Percentiles rank a stretch among this genome's conserved stretches.
Conservation (phyloP, 768 basidiomycete genomes). For the Butyriboletus loyo region DNA sequence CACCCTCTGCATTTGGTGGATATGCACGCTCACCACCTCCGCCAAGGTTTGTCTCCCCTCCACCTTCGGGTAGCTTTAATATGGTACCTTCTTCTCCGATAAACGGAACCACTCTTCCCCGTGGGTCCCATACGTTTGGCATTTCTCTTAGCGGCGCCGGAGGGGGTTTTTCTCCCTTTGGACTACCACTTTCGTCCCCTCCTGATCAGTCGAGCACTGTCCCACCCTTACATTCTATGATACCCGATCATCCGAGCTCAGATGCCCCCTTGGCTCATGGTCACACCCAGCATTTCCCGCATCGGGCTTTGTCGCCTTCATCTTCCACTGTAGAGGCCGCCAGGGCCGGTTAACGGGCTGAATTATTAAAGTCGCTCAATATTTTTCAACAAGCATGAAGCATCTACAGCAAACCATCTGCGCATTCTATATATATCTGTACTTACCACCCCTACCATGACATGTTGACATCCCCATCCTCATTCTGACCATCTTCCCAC, state of each 20-base stretch:
- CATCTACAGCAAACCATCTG: constrained; percentile 39
- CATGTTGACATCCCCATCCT: constrained; percentile 33
- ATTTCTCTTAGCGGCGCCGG: constrained; percentile 28
- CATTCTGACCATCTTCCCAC: constrained; percentile 23
- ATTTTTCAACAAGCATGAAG: constrained; percentile 38
- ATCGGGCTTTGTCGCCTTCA: constrained; percentile 38
- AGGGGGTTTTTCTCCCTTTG: constrained; percentile 32
- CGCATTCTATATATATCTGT: constrained; percentile 41
- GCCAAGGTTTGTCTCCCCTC: constrained; percentile 34
- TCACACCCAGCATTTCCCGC: constrained; percentile 37
- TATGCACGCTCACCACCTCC: constrained; percentile 35
- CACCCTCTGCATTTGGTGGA: constrained; percentile 23
- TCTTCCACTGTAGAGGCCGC: constrained; percentile 39
- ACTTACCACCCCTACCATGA: constrained; percentile 34
- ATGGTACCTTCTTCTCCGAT: constrained; percentile 24
- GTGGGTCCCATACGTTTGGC: constrained; percentile 32
- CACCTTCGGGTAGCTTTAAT: constrained; percentile 28
- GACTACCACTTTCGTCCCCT: constrained; percentile 32
- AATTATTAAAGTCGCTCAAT: constrained; percentile 38
- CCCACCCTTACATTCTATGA: constrained; percentile 32
- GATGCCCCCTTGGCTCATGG: constrained; percentile 31
- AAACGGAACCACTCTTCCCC: constrained; percentile 26
- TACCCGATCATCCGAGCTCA: constrained; percentile 35
- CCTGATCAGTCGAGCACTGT: constrained; percentile 26
- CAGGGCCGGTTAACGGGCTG: constrained; percentile 39